Evolutionary conservation across 2,329 filamentous ascomycete species (phyloP).

Genomic region (Fusarium nodosum): DNA sequence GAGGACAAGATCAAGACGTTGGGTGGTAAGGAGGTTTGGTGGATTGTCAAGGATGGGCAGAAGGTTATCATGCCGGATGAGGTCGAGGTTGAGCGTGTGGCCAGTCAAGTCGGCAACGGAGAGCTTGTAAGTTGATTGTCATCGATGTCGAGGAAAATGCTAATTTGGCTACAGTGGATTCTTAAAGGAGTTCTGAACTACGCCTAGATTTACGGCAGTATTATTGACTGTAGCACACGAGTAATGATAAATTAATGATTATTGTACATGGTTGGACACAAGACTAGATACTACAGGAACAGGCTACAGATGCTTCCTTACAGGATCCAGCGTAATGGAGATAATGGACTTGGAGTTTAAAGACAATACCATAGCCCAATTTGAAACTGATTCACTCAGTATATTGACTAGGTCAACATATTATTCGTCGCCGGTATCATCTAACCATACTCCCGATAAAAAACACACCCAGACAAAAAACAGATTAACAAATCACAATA

Average conservation of each 20-base stretch:
- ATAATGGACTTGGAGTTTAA: not conserved
- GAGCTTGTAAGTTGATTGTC: constrained; percentile 71
- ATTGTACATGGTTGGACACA: not conserved
- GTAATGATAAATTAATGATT: constrained; percentile 37
- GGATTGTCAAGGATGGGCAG: constrained; percentile 78
- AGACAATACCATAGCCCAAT: not conserved
- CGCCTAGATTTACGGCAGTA: constrained; percentile 24
- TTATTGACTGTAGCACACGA: constrained; percentile 14
- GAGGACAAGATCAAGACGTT: constrained; percentile 75
- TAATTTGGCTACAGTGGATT: constrained; percentile 69
- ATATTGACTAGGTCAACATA: constrained; percentile 40
- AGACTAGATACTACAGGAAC: not conserved
- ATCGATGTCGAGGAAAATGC: not conserved
- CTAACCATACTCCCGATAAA: constrained; percentile 43
- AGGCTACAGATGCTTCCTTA: not conserved
- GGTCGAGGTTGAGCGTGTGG: constrained; percentile 81
- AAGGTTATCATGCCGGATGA: constrained; percentile 82
- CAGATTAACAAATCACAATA: constrained; percentile 20
- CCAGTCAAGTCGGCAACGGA: constrained; percentile 85
- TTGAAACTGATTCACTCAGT: constrained; percentile 29
- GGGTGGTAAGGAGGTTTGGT: constrained; percentile 78
- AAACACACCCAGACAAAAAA: constrained; percentile 19
- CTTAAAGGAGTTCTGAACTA: constrained; percentile 67
- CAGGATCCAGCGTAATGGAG: not conserved
- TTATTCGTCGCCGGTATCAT: constrained; percentile 48